Conservation (phyloP, 2,329 filamentous ascomycete genomes). For the Chaetomiaceae sp. region DNA sequence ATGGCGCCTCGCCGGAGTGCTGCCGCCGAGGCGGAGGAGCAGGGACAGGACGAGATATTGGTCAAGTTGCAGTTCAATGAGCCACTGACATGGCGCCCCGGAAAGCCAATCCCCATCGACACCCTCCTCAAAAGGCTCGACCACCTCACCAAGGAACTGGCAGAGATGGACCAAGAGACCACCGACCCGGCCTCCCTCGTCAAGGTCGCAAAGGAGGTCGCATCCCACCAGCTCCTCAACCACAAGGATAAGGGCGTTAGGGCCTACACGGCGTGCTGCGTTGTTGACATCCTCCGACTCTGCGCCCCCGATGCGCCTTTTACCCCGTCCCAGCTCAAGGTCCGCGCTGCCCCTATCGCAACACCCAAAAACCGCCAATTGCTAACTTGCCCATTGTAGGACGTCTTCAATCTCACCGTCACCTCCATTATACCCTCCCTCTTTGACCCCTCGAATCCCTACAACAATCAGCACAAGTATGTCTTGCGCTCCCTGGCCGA, state of each 20-base stretch:
- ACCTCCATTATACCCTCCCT: slow-evolving; percentile 78
- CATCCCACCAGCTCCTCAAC: slow-evolving; percentile 71
- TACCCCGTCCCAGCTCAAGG: slow-evolving; percentile 84
- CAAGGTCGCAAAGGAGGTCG: slow-evolving; percentile 79
- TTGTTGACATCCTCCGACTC: slow-evolving; percentile 88
- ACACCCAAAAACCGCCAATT: background rate
- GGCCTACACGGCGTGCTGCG: slow-evolving; percentile 80
- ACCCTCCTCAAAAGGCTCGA: slow-evolving; percentile 80
- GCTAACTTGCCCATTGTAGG: slow-evolving; percentile 47
- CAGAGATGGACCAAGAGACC: slow-evolving; percentile 81
- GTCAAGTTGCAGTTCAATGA: slow-evolving; percentile 72
- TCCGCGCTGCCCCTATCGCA: slow-evolving; percentile 33
- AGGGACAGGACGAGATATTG: slow-evolving; percentile 37
- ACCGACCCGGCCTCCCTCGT: slow-evolving; percentile 77
- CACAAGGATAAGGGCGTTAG: slow-evolving; percentile 94
- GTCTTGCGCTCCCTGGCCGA: slow-evolving; percentile 84
- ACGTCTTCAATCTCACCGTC: slow-evolving; percentile 89
- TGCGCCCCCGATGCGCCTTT: slow-evolving; percentile 95
- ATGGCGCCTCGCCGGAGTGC: slow-evolving; percentile 40
- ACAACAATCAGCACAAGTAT: slow-evolving; percentile 90
- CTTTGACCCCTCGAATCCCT: slow-evolving; percentile 79
- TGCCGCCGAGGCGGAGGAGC: slow-evolving; percentile 37
- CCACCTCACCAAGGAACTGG: slow-evolving; percentile 74
- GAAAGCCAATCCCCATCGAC: slow-evolving; percentile 78
- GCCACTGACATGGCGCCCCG: slow-evolving; percentile 83